These are phyloP conservation scores for Eucalyptus camaldulensis DNA, from an alignment of 345 rosid species.

Conservation along the genomic window DNA sequence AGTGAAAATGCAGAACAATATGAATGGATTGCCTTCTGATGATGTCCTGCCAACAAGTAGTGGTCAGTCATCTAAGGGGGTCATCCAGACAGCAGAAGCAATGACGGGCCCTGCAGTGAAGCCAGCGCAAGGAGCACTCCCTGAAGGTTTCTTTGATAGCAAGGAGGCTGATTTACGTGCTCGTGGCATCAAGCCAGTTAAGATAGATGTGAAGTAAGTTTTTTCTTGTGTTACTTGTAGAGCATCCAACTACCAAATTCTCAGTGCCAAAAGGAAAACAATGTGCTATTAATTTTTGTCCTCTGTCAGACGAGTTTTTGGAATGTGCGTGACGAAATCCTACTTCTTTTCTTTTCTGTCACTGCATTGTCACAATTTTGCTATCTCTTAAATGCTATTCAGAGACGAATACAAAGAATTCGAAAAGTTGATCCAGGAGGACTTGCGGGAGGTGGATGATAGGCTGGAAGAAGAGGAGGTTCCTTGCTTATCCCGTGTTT, in stretches of 20 bases:
- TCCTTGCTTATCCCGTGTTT: background rate
- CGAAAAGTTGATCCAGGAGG: constrained; percentile 87
- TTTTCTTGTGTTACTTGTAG: background rate
- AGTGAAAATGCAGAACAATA: background rate
- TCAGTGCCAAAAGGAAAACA: background rate
- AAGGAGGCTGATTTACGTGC: constrained; percentile 96
- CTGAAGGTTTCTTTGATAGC: constrained; percentile 87
- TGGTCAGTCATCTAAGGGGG: constrained; percentile 17
- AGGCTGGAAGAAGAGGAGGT: constrained; percentile 99
- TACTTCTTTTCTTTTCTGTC: background rate
- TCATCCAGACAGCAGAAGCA: constrained; percentile 4
- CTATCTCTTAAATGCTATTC: constrained; percentile 1
- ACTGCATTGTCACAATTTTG: background rate
- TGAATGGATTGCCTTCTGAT: constrained; percentile 1
- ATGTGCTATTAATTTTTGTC: background rate
- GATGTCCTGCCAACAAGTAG: background rate
- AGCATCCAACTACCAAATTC: background rate
- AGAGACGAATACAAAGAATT: constrained; percentile 96
- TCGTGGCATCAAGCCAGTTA: constrained; percentile 86
- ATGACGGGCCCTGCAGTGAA: constrained; percentile 20
- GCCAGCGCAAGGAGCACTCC: constrained; percentile 61
- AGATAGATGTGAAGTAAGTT: constrained; percentile 85
- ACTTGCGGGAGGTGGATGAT: constrained; percentile 74
- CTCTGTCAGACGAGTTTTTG: background rate
- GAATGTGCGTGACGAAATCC: background rate